Percentiles rank a stretch among this genome's conserved stretches.
phyloP scores from a whole-genome alignment of 2,329 filamentous ascomycete genomes.

The Monosporascus sp. region DNA sequence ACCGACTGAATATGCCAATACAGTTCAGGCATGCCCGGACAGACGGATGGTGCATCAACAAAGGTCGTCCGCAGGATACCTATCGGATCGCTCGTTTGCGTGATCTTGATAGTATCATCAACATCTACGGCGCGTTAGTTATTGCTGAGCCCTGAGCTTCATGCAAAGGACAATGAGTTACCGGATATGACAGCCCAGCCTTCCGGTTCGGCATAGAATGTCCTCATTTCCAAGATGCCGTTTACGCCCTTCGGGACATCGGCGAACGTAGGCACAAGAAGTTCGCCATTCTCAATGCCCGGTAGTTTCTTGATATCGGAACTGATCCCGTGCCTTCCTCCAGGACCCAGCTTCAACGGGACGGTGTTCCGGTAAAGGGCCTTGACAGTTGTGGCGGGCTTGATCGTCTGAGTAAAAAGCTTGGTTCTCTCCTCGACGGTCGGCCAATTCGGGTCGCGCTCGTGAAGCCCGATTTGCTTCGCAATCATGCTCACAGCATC shows the following conservation, averaged over 20 bases:
- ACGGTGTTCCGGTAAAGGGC: conserved; percentile 47
- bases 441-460: conserved; percentile 49
- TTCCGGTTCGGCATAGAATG: conserved; percentile 66
- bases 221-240: conserved; percentile 59
- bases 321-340: conserved; percentile 66
- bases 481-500: conserved; percentile 66
- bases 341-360: conserved; percentile 58
- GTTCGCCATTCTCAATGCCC: conserved; percentile 37
- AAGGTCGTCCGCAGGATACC: conserved; percentile 84
- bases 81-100: conserved; percentile 70
- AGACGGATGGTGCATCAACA: conserved; percentile 63
- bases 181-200: conserved; percentile 82
- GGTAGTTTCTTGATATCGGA: conserved; percentile 54
- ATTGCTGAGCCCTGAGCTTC: background rate
- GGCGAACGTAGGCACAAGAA: conserved; percentile 40
- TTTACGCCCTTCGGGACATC: conserved; percentile 45
- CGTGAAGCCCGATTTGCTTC: conserved; percentile 60
- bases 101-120: conserved; percentile 94
- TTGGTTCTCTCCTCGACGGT: conserved; percentile 64
- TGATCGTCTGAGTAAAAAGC: conserved; percentile 73
- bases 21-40: conserved; percentile 78
- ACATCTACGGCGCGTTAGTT: conserved; percentile 52
- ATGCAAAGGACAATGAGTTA: conserved; percentile 21
- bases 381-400: conserved; percentile 63
- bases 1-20: conserved; percentile 60